phyloP scores from a whole-genome alignment of 129 eudicot genomes.

The Flaveria ramosissima region DNA sequence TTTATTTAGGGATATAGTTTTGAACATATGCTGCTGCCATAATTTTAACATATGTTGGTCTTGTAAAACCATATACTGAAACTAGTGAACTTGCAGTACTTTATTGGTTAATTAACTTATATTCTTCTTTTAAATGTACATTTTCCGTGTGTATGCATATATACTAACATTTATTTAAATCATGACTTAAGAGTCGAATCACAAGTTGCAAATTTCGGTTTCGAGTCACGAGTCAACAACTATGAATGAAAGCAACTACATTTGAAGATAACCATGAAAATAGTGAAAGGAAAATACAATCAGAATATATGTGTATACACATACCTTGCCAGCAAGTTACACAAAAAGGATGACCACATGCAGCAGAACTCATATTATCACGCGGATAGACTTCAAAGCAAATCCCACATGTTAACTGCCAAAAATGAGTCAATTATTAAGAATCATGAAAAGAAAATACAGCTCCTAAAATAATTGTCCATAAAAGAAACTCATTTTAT shows the following conservation, averaged over 20 bases:
- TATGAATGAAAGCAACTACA: constrained; percentile 20
- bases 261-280: neutral
- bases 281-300: neutral
- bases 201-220: neutral
- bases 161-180: neutral
- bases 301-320: constrained; percentile 19
- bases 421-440: constrained; percentile 23
- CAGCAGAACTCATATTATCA: constrained; percentile 73
- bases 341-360: constrained; percentile 97
- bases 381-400: constrained; percentile 78
- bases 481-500: constrained; percentile 4
- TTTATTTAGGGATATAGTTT: neutral
- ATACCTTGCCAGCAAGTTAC: constrained; percentile 88
- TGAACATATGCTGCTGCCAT: neutral
- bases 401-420: constrained; percentile 88
- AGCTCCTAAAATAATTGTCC: neutral
- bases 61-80: neutral
- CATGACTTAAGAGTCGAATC: neutral
- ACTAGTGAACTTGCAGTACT: neutral
- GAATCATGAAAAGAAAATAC: constrained; percentile 14
- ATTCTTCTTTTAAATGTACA: neutral
- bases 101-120: neutral
- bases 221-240: neutral
- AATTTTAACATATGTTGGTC: neutral
- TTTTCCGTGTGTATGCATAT: too few species aligned